A percentile compares a stretch with the other conserved stretches of the same genome.
Evolutionary conservation across 2,329 filamentous ascomycete genomes (phyloP).

Genomic region (Aaosphaeria pasadenensis): DNA sequence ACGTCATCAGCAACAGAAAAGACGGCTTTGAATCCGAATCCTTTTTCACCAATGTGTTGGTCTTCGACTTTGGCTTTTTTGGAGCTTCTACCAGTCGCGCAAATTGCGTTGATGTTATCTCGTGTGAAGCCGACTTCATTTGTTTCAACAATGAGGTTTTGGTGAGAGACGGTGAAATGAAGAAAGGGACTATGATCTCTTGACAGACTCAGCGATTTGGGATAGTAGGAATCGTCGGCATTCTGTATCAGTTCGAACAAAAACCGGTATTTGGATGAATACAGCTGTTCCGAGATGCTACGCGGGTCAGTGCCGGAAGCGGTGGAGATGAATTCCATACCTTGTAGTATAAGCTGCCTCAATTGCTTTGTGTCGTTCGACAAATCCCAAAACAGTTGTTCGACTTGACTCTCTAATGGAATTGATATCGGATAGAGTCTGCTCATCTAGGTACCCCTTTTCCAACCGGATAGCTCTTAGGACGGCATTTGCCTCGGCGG

Average conservation of each 20-base stretch:
- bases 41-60: constrained; percentile 36
- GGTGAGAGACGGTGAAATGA: not conserved
- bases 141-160: constrained; percentile 40
- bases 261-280: constrained; percentile 21
- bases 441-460: constrained; percentile 15
- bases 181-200: not conserved
- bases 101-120: constrained; percentile 38
- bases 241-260: constrained; percentile 40
- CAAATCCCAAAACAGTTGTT: constrained; percentile 4
- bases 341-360: constrained; percentile 15
- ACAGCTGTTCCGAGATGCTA: constrained; percentile 20
- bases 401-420: constrained; percentile 2
- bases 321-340: constrained; percentile 3
- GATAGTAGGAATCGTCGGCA: constrained; percentile 39
- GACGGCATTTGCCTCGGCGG: constrained; percentile 10
- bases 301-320: not conserved
- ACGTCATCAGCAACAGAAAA: constrained; percentile 34
- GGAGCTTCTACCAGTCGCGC: constrained; percentile 34
- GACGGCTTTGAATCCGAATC: constrained; percentile 37
- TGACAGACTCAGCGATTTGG: too few relatives aligned
- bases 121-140: constrained; percentile 44
- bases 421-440: constrained; percentile 7
- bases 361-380: constrained; percentile 6
- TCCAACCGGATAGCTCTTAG: constrained; percentile 10
- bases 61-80: constrained; percentile 20